Base-by-base conservation (phyloP, 768 basidiomycete species). In the Podaxis sp. region DNA sequence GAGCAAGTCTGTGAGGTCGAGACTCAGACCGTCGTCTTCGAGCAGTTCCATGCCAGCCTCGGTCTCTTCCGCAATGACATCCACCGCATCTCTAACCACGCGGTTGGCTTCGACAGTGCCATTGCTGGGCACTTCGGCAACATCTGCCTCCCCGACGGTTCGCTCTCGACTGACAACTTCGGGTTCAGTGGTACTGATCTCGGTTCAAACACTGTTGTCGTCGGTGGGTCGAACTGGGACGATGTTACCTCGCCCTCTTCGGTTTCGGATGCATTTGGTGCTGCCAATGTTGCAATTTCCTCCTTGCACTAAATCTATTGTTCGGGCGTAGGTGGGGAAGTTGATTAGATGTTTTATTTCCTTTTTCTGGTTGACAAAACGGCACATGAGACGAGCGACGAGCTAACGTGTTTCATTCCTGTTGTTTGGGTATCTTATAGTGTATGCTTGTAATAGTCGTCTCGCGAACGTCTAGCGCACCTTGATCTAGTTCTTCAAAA, bases 211-310 rank as follows among this genome's bases (percentile, higher is more conserved):
- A 77, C 73, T 54, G 72, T 80, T 61, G 65, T 76, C 57, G 70
- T 75, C 44, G 59, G 64, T n/a, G 79, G 78, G 63, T 70, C 67
- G 70, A 82, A 83, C 77, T 83, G 80, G 81, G 64, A 69, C 44
- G 60, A 66, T 52, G 65, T 56, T 57, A 64, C 56, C 63, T 72
- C 70, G 15, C 75, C 63, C 44, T 52, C 59, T 26, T 60, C 59
- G 8, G 59, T 60, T n/a, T 60, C 59, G 39, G 12, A 38, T 24
- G 59, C 51, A 26, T 60, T 52, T 22, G 59, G 59, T 38, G 48
- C 59, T 52, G 59, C 59, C 48, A 60, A 60, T 2, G 33, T 40
- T 8, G 59, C 59, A 24, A 24, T 60, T 40, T 60, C 59, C 51
- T 36, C 33, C 33, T 19, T 52, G 38, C 59, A 60, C 9, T 60